Conservation (phyloP, 2,329 filamentous ascomycete genomes). For the Triangularia setosa region DNA sequence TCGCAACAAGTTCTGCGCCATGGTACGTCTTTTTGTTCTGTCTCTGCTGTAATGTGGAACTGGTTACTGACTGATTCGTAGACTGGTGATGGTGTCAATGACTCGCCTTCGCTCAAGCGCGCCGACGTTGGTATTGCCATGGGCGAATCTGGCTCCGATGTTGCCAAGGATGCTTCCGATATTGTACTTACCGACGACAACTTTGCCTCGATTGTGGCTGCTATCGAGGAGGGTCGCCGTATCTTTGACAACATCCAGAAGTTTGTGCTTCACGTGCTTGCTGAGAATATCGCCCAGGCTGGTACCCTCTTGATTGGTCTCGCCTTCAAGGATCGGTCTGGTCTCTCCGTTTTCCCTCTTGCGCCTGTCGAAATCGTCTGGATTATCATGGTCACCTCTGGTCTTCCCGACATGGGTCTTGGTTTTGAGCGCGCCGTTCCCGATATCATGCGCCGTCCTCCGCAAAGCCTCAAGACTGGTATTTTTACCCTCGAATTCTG, state of each 20-base stretch:
- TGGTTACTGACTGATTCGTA: slow-evolving; percentile 2
- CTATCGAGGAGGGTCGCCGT: slow-evolving; percentile 66
- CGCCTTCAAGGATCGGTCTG: slow-evolving; percentile 59
- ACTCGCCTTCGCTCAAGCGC: slow-evolving; percentile 67
- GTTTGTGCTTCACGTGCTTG: slow-evolving; percentile 63
- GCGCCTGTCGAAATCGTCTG: slow-evolving; percentile 71
- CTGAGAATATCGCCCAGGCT: slow-evolving; percentile 68
- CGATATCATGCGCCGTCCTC: slow-evolving; percentile 64
- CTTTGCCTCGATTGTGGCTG: slow-evolving; percentile 73
- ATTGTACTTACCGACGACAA: slow-evolving; percentile 88
- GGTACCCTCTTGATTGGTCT: slow-evolving; percentile 64
- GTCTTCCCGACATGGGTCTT: slow-evolving; percentile 66
- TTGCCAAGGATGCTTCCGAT: slow-evolving; percentile 77
- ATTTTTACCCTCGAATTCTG: slow-evolving; percentile 64
- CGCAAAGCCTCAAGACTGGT: slow-evolving; percentile 57
- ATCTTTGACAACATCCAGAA: slow-evolving; percentile 74
- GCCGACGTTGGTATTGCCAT: slow-evolving; percentile 75
- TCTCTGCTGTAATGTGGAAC: neutral
- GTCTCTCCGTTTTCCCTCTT: slow-evolving; percentile 64
- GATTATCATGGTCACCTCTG: slow-evolving; percentile 73
- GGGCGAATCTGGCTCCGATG: slow-evolving; percentile 66
- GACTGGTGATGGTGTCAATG: slow-evolving; percentile 72
- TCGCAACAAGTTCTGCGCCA: slow-evolving; percentile 63
- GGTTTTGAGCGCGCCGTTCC: slow-evolving; percentile 66
- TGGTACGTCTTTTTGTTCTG: slow-evolving; percentile 36